Percentiles rank a stretch among this genome's conserved stretches.
phyloP scores from a whole-genome alignment of 1,284 basidiomycete genomes.

The Heterobasidion parviporum region DNA sequence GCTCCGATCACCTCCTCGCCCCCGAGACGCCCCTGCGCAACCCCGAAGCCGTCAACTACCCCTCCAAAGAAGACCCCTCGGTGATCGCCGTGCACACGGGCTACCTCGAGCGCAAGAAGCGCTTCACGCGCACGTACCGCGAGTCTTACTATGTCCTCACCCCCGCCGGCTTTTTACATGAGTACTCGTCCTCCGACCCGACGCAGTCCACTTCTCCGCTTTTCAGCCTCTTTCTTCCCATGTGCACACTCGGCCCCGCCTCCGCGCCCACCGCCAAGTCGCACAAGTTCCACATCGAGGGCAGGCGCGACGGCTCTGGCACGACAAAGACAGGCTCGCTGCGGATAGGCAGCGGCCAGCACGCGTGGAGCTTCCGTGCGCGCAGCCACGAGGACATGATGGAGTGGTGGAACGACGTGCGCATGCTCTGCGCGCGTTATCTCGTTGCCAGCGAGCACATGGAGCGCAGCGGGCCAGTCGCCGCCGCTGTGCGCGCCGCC shows the following conservation, averaged over 20 bases:
- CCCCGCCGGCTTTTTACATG: conserved; percentile 92
- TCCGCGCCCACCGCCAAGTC: conserved; percentile 62
- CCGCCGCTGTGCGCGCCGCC: conserved; percentile 83
- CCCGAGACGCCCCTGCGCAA: conserved; percentile 91
- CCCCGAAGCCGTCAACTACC: conserved; percentile 78
- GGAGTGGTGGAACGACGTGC: conserved; percentile 99
- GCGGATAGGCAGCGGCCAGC: conserved; percentile 34
- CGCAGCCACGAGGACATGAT: conserved; percentile 95
- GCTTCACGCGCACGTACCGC: conserved; percentile 87
- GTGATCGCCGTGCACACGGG: conserved; percentile 88
- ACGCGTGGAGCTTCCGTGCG: conserved; percentile 89
- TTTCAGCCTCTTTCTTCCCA: conserved; percentile 89
- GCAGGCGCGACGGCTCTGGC: conserved; percentile 76
- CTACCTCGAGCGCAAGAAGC: conserved; percentile 92
- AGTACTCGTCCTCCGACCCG: conserved; percentile 81
- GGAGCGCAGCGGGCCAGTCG: conserved; percentile 89
- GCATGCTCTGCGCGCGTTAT: conserved; percentile 95
- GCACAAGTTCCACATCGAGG: conserved; percentile 98
- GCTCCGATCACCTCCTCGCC: conserved; percentile 93
- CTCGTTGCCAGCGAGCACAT: conserved; percentile 92
- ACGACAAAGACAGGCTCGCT: conserved; percentile 49
- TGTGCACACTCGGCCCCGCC: conserved; percentile 95
- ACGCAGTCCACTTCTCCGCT: conserved; percentile 59
- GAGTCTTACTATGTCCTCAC: conserved; percentile 93
- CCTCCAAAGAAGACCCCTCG: conserved; percentile 88